A percentile compares a stretch with the other conserved stretches of the same genome.
Conservation (phyloP, 2,329 filamentous ascomycete species). For the Botrytis fragariae region DNA sequence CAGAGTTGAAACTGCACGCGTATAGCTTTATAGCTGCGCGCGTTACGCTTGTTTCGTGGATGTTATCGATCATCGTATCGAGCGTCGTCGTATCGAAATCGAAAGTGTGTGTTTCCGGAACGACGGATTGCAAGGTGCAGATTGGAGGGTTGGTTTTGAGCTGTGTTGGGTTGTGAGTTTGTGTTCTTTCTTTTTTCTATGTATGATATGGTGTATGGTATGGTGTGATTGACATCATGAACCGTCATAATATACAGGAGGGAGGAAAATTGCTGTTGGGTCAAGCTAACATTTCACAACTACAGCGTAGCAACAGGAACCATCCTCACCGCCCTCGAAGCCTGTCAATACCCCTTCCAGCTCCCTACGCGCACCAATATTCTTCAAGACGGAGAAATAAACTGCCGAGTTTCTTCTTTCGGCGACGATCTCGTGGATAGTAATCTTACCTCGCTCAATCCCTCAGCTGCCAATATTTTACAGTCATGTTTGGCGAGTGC, state of each 20-base stretch:
- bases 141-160: constrained; percentile 26
- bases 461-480: constrained; percentile 11
- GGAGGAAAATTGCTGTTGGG: not conserved
- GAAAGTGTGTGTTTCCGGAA: constrained; percentile 21
- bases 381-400: constrained; percentile 19
- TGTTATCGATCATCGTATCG: constrained; percentile 26
- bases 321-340: constrained; percentile 32
- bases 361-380: constrained; percentile 17
- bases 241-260: too few relatives aligned
- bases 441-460: constrained; percentile 22
- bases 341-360: constrained; percentile 33
- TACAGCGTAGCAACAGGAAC: constrained; percentile 29
- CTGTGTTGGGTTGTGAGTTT: constrained; percentile 29
- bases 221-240: not conserved
- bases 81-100: constrained; percentile 27
- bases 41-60: constrained; percentile 29
- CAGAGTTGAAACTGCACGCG: constrained; percentile 28
- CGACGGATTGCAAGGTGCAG: constrained; percentile 24
- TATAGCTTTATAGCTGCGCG: constrained; percentile 32
- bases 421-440: constrained; percentile 29
- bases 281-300: not conserved
- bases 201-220: too few relatives aligned
- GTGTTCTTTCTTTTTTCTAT: too few relatives aligned
- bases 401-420: constrained; percentile 26
- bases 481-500: not conserved